A percentile compares a stretch with the other conserved stretches of the same genome.
phyloP scores from a whole-genome alignment of 176 grass and related monocot species.

The Avena insularis region DNA sequence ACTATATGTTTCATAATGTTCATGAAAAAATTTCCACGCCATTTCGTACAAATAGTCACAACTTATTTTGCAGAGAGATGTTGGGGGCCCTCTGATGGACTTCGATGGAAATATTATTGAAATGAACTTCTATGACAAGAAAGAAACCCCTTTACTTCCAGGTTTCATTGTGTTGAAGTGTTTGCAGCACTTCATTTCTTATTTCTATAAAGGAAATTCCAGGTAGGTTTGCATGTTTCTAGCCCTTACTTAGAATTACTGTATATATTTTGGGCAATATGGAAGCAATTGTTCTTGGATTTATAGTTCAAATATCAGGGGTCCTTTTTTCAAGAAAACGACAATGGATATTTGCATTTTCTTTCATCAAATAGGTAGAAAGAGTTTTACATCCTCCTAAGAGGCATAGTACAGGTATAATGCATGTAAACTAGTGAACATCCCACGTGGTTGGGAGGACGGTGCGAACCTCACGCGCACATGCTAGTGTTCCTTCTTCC shows the following conservation, averaged over 20 bases:
- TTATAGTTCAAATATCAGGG: neutral
- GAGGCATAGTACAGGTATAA: too few species aligned
- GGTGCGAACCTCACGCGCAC: too few species aligned
- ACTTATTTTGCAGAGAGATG: constrained; percentile 15
- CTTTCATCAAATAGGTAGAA: too few species aligned
- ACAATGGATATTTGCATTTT: too few species aligned
- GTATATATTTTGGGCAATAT: neutral
- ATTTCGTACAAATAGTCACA: neutral
- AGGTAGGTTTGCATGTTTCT: neutral
- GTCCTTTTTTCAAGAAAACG: too few species aligned
- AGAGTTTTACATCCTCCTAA: too few species aligned
- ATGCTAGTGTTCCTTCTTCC: too few species aligned
- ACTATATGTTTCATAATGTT: neutral
- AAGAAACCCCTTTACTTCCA: constrained; percentile 39
- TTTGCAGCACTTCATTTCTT: constrained; percentile 31
- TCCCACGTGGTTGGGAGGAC: too few species aligned
- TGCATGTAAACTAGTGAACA: too few species aligned
- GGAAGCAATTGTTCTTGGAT: neutral
- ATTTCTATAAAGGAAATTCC: neutral
- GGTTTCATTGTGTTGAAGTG: constrained; percentile 42
- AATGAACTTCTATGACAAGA: constrained; percentile 27
- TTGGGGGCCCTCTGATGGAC: constrained; percentile 29
- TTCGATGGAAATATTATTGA: constrained; percentile 34
- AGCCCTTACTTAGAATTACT: neutral
- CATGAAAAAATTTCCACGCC: neutral